Conservation (phyloP, 768 basidiomycete species). For the Tricholoma saponaceum region DNA sequence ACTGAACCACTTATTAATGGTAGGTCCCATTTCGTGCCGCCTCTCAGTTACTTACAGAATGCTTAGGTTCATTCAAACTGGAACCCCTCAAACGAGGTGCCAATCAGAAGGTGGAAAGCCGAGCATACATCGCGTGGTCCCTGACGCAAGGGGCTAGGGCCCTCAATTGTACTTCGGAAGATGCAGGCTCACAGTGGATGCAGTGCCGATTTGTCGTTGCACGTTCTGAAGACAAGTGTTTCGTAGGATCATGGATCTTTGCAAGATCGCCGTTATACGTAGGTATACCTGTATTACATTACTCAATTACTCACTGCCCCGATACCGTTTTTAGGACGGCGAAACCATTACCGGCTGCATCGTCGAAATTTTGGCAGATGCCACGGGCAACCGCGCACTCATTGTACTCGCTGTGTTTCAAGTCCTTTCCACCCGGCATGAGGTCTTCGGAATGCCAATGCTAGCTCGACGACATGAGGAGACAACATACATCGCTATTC, state of each 20-base stretch:
- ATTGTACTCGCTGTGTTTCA: slow-evolving; percentile 16
- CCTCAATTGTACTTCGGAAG: slow-evolving; percentile 6
- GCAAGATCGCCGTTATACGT: slow-evolving; percentile 14
- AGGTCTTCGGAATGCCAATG: slow-evolving; percentile 20
- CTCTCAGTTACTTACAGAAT: background rate
- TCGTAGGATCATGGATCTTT: slow-evolving; percentile 20
- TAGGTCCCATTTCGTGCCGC: slow-evolving; percentile 2
- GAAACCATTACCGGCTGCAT: slow-evolving; percentile 12
- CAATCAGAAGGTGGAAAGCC: background rate
- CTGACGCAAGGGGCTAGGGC: slow-evolving; percentile 11
- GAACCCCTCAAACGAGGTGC: slow-evolving; percentile 6
- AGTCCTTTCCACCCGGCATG: slow-evolving; percentile 10
- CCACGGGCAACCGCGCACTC: background rate
- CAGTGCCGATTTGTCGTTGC: slow-evolving; percentile 13
- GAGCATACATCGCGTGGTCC: slow-evolving; percentile 4
- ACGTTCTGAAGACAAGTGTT: slow-evolving; percentile 17
- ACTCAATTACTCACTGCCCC: background rate
- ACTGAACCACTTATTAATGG: background rate
- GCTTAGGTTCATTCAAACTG: slow-evolving; percentile 6
- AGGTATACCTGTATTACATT: background rate
- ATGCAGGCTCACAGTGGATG: slow-evolving; percentile 7
- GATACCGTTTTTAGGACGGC: slow-evolving; percentile 1
- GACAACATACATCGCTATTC: slow-evolving; percentile 7
- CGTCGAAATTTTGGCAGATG: slow-evolving; percentile 15
- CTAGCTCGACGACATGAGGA: slow-evolving; percentile 10